phyloP scores from a whole-genome alignment of 2,329 filamentous ascomycete species.

The Colletotrichum liaoningense region DNA sequence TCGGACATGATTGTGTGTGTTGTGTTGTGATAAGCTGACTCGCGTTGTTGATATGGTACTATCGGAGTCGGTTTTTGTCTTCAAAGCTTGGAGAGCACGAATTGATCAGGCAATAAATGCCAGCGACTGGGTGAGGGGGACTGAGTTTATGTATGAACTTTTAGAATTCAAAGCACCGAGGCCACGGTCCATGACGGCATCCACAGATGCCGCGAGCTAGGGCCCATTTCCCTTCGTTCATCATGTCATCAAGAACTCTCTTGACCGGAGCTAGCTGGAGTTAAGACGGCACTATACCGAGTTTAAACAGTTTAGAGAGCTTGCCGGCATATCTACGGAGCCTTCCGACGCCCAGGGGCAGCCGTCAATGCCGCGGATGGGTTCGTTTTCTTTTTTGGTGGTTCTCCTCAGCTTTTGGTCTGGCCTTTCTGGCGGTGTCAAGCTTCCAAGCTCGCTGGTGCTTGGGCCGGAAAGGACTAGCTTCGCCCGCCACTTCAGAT shows the following conservation, averaged over 20 bases:
- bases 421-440: neutral
- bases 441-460: neutral
- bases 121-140: neutral
- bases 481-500: neutral
- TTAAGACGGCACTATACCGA: conserved; percentile 23
- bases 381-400: neutral
- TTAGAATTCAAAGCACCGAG: neutral
- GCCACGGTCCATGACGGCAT: conserved; percentile 29
- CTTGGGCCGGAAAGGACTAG: neutral
- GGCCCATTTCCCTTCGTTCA: neutral
- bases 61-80: neutral
- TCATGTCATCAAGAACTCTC: conserved; percentile 21
- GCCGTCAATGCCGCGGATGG: conserved; percentile 13
- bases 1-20: conserved; percentile 44
- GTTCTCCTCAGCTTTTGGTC: neutral
- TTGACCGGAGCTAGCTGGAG: conserved; percentile 26
- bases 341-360: neutral
- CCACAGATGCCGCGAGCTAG: neutral
- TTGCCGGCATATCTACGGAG: neutral
- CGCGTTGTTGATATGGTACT: neutral
- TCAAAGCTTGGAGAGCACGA: neutral
- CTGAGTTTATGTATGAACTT: conserved; percentile 7
- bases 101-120: no score
- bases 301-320: neutral
- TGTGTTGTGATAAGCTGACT: neutral